Evolutionary conservation across 148 eudicot species (phyloP).

Genomic region (Persicaria maculosa): DNA sequence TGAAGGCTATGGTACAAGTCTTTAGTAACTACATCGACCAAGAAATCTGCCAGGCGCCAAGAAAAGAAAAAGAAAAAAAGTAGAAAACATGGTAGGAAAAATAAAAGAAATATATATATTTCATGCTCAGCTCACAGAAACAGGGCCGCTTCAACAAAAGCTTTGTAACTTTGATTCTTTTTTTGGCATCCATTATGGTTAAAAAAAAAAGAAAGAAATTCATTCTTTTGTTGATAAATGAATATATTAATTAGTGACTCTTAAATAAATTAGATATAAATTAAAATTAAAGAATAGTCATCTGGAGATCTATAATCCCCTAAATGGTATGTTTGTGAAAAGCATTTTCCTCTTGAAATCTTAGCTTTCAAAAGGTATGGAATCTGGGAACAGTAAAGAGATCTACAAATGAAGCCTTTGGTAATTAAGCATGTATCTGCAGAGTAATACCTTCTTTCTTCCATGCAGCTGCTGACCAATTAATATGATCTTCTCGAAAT

Average conservation of each 20-base stretch:
- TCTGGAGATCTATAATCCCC: not conserved
- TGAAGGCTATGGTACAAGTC: no score
- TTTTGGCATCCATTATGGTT: not conserved
- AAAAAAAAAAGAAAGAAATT: not conserved
- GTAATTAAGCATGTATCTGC: not conserved
- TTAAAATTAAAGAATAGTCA: not conserved
- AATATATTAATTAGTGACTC: not conserved
- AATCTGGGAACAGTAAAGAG: not conserved
- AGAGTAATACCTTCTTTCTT: conserved; percentile 49
- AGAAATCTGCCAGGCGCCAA: not conserved
- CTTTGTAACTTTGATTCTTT: not conserved
- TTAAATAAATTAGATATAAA: not conserved
- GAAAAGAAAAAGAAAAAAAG: not conserved
- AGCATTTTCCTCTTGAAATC: not conserved
- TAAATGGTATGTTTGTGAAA: not conserved
- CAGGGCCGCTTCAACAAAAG: not conserved
- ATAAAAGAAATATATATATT: not conserved
- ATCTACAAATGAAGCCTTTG: not conserved
- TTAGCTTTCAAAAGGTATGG: not conserved
- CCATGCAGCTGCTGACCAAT: conserved; percentile 51
- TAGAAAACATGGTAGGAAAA: no score
- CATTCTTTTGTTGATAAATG: not conserved
- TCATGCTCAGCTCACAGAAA: not conserved
- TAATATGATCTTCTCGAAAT: conserved; percentile 69
- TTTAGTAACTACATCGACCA: not conserved